These are phyloP conservation scores for Naganishia friedmannii DNA, from an alignment of 768 basidiomycete genomes.

Conservation along the genomic window DNA sequence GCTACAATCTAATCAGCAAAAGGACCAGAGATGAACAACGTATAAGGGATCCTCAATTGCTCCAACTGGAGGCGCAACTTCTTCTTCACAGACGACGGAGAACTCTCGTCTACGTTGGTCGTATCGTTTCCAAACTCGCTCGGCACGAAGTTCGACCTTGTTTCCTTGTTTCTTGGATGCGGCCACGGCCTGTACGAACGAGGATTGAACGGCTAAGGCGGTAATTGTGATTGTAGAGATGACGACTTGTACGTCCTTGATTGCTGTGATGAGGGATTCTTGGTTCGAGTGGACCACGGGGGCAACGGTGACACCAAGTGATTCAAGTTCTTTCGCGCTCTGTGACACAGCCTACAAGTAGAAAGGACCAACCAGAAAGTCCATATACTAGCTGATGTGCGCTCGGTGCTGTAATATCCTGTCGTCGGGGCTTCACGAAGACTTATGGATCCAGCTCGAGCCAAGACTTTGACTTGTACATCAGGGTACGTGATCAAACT, in stretches of 20 bases:
- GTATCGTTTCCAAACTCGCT: slow-evolving; percentile 33
- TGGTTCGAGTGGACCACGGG: slow-evolving; percentile 21
- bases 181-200: slow-evolving; percentile 3
- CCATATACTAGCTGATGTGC: too few relatives aligned
- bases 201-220: slow-evolving; percentile 6
- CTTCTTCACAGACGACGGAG: slow-evolving; percentile 13
- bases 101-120: background rate
- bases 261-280: background rate
- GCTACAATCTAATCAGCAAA: slow-evolving; percentile 31
- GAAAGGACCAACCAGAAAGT: too few relatives aligned
- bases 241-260: slow-evolving; percentile 23
- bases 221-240: slow-evolving; percentile 22
- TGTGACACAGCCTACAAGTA: too few relatives aligned
- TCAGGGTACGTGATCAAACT: slow-evolving; percentile 20
- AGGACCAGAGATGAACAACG: slow-evolving; percentile 24
- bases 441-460: slow-evolving; percentile 26
- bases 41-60: slow-evolving; percentile 23
- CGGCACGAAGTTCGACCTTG: slow-evolving; percentile 26
- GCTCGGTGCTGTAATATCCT: slow-evolving; percentile 14
- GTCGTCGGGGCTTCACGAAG: too few relatives aligned
- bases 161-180: background rate
- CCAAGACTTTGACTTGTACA: slow-evolving; percentile 21
- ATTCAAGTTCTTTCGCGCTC: slow-evolving; percentile 20
- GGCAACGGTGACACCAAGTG: slow-evolving; percentile 19
- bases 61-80: slow-evolving; percentile 6